A percentile compares a stretch with the other conserved stretches of the same genome.
Evolutionary conservation across 257 asterid species (phyloP).

Genomic region (Jaltomata sinuosa): DNA sequence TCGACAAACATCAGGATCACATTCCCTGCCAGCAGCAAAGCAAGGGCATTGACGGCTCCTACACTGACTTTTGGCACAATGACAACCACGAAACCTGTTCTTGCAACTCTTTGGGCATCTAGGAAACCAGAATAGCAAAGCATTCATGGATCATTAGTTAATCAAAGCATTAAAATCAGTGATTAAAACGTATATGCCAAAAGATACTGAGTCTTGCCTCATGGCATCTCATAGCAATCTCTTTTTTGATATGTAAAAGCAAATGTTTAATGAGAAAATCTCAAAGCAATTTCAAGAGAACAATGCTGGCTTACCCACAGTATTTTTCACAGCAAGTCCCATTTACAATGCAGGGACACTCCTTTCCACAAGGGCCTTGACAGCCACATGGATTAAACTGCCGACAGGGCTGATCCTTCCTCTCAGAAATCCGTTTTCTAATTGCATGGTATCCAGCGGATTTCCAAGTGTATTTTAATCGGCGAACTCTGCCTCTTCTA

Average conservation of each 20-base stretch:
- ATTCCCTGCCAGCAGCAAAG: slow-evolving; percentile 94
- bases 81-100: slow-evolving; percentile 96
- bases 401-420: slow-evolving; percentile 91
- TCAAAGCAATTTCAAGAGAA: neutral
- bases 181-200: neutral
- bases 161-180: neutral
- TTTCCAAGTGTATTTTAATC: slow-evolving; percentile 89
- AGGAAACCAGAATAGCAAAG: slow-evolving; percentile 11
- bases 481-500: slow-evolving; percentile 91
- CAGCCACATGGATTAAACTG: slow-evolving; percentile 96
- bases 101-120: slow-evolving; percentile 95
- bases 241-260: neutral
- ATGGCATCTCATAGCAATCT: neutral
- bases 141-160: neutral
- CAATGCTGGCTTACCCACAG: slow-evolving; percentile 65
- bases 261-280: neutral
- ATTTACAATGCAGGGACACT: slow-evolving; percentile 74
- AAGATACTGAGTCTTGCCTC: slow-evolving; percentile 26
- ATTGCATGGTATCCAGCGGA: slow-evolving; percentile 86
- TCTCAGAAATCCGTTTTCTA: slow-evolving; percentile 80
- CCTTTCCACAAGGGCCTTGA: slow-evolving; percentile 83
- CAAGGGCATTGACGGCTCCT: slow-evolving; percentile 98
- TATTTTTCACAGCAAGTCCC: slow-evolving; percentile 94
- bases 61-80: slow-evolving; percentile 98
- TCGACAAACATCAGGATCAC: slow-evolving; percentile 98